phyloP scores from a whole-genome alignment of 1,284 basidiomycete species.

The Ganoderma boninense region DNA sequence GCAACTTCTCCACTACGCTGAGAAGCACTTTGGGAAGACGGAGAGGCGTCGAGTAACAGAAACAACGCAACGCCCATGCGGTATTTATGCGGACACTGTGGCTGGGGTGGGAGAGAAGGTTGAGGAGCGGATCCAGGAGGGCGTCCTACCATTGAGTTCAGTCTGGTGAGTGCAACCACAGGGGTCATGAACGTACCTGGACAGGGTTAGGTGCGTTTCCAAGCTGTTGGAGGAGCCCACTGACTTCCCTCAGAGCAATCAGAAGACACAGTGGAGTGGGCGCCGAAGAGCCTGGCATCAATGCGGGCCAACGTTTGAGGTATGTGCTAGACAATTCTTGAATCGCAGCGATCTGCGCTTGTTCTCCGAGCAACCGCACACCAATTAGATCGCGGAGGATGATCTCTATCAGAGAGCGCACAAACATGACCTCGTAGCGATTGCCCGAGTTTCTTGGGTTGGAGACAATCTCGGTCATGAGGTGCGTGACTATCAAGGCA shows the following conservation, averaged over 20 bases:
- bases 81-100: conserved; percentile 89
- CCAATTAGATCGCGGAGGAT: conserved; percentile 89
- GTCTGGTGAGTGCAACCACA: neutral
- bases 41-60: conserved; percentile 89
- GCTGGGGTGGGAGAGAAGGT: conserved; percentile 87
- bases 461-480: conserved; percentile 81
- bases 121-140: conserved; percentile 86
- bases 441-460: conserved; percentile 60
- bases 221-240: conserved; percentile 87
- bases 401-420: conserved; percentile 79
- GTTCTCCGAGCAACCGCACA: conserved; percentile 89
- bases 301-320: conserved; percentile 90
- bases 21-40: conserved; percentile 85
- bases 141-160: conserved; percentile 64
- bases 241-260: conserved; percentile 85
- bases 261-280: conserved; percentile 79
- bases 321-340: conserved; percentile 86
- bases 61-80: conserved; percentile 88
- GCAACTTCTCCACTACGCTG: conserved; percentile 79
- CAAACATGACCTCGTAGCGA: conserved; percentile 79
- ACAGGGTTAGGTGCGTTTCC: conserved; percentile 92
- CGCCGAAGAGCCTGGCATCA: conserved; percentile 86
- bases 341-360: conserved; percentile 92
- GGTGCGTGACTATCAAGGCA: conserved; percentile 78
- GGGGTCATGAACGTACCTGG: conserved; percentile 58